A percentile compares a stretch with the other conserved stretches of the same genome.
Conservation (phyloP, 2,329 filamentous ascomycete genomes). For the Verruconis gallopava region DNA sequence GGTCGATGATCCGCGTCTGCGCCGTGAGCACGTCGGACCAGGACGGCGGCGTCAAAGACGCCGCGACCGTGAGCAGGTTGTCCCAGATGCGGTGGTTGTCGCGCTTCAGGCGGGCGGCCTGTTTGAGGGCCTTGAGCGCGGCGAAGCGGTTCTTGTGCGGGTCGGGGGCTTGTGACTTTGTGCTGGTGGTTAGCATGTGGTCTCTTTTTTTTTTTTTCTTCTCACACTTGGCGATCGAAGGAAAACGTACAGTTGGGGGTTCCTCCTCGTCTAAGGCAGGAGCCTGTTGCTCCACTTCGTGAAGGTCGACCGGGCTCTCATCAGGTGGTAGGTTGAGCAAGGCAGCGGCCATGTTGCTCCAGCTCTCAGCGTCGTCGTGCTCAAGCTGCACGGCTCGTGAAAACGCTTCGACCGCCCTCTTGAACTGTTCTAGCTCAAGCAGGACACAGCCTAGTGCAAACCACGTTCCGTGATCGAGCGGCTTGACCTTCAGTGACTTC, state of each 20-base stretch:
- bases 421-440: conserved; percentile 62
- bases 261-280: not conserved
- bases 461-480: conserved; percentile 75
- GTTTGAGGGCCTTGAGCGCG: conserved; percentile 73
- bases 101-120: conserved; percentile 69
- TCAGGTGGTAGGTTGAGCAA: conserved; percentile 46
- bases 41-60: conserved; percentile 61
- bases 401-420: conserved; percentile 72
- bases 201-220: too few relatives aligned
- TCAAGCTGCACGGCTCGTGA: conserved; percentile 71
- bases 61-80: conserved; percentile 80
- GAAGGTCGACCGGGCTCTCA: conserved; percentile 4
- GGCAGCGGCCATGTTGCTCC: conserved; percentile 86
- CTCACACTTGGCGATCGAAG: conserved; percentile 17
- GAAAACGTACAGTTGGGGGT: too few relatives aligned
- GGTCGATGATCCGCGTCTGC: conserved; percentile 59
- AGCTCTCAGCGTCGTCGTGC: conserved; percentile 79
- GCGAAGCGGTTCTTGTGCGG: conserved; percentile 54
- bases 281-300: conserved; percentile 26
- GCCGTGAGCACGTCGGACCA: conserved; percentile 65
- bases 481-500: conserved; percentile 64
- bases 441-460: conserved; percentile 80
- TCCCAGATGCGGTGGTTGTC: conserved; percentile 93
- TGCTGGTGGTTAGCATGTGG: conserved; percentile 7
- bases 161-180: conserved; percentile 24